These are phyloP conservation scores for Dalechampia spathulata DNA, from an alignment of 441 rosid genomes.

Conservation along the genomic window DNA sequence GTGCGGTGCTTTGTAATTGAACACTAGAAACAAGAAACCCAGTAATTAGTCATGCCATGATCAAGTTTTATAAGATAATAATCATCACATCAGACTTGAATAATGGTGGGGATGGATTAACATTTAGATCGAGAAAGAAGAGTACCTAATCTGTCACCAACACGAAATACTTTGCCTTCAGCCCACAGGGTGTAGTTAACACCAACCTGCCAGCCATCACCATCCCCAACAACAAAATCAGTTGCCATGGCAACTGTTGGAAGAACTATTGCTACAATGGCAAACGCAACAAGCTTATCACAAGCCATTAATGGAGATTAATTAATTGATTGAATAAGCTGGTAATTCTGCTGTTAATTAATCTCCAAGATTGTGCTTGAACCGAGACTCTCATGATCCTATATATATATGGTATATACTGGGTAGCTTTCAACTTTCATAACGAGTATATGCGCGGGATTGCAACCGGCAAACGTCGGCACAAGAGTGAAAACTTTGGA, in stretches of 20 bases:
- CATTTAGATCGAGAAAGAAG: neutral
- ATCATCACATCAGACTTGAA: too few species aligned
- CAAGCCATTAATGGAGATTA: conserved; percentile 21
- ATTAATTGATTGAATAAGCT: neutral
- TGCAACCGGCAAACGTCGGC: too few species aligned
- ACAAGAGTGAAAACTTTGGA: too few species aligned
- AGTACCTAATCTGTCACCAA: conserved; percentile 37
- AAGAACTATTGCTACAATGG: conserved; percentile 18
- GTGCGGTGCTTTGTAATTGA: conserved; percentile 21
- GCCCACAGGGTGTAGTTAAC: conserved; percentile 30
- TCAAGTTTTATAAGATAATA: too few species aligned
- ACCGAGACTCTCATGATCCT: too few species aligned
- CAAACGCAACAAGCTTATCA: conserved; percentile 10
- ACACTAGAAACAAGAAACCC: conserved; percentile 27
- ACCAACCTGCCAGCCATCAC: conserved; percentile 19
- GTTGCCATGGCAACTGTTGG: conserved; percentile 27
- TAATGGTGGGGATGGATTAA: neutral
- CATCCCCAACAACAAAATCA: conserved; percentile 27
- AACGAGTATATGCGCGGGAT: too few species aligned
- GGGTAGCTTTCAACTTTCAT: too few species aligned
- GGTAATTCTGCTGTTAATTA: neutral
- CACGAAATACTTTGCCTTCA: conserved; percentile 21
- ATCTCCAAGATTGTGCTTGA: too few species aligned
- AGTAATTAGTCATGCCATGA: too few species aligned
- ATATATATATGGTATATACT: too few species aligned